Evolutionary conservation across 495 filamentous ascomycete species (phyloP).

Genomic region (Talaromyces borbonicus): DNA sequence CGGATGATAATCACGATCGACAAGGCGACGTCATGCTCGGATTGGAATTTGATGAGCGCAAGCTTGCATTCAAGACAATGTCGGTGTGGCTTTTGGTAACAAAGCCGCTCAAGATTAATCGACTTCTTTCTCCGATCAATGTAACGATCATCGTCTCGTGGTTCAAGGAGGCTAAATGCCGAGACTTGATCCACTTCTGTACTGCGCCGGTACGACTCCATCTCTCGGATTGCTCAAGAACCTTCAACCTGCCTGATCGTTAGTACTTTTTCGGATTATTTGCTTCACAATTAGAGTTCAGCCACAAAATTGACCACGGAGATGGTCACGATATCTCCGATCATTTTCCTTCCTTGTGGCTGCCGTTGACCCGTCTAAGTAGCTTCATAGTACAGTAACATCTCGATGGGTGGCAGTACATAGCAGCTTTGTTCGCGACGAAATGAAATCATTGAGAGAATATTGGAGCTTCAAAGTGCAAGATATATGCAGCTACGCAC

Average conservation of each 20-base stretch:
- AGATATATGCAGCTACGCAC: no score
- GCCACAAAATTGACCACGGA: slow-evolving; percentile 2
- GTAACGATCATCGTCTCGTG: neutral
- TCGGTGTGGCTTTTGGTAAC: no score
- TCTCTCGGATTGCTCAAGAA: neutral
- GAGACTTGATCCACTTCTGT: neutral
- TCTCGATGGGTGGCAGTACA: no score
- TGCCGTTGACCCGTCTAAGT: no score
- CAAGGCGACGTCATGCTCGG: slow-evolving; percentile 1
- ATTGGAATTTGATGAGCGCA: no score
- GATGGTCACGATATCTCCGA: neutral
- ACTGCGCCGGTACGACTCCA: no score
- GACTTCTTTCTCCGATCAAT: neutral
- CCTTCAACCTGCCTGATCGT: neutral
- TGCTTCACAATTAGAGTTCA: neutral
- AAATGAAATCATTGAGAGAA: no score
- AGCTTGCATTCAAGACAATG: no score
- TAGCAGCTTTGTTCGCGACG: no score
- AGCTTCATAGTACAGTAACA: no score
- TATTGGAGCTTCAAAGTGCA: no score
- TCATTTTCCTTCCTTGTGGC: neutral
- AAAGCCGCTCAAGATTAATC: no score
- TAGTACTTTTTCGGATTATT: neutral
- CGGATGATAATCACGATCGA: neutral
- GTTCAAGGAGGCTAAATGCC: neutral